Evolutionary conservation across 1,284 basidiomycete species (phyloP).

Genomic region (Hortiboletus rubellus): DNA sequence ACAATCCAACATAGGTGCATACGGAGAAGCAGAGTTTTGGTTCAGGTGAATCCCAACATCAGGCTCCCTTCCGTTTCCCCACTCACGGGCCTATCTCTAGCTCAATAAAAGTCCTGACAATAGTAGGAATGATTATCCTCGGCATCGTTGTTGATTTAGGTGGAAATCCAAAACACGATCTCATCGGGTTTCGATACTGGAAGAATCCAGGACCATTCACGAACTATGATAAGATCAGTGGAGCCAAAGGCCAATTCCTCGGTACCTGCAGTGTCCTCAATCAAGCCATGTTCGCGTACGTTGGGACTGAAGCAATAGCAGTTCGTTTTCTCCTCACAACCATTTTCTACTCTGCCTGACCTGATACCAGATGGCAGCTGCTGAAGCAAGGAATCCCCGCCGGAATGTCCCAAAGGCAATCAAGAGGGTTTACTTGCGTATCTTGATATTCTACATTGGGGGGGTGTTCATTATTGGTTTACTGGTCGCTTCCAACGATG

Average conservation of each 20-base stretch:
- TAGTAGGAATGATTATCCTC: conserved; percentile 45
- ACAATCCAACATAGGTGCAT: conserved; percentile 34
- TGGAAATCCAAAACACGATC: conserved; percentile 40
- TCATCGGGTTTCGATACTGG: conserved; percentile 49
- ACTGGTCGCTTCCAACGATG: conserved; percentile 45
- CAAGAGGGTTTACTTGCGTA: conserved; percentile 52
- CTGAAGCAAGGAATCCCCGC: conserved; percentile 41
- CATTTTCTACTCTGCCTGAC: not conserved
- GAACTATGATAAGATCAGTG: conserved; percentile 30
- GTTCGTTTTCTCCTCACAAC: conserved; percentile 14
- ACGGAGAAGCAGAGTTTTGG: conserved; percentile 57
- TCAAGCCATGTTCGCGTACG: conserved; percentile 49
- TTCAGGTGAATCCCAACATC: conserved; percentile 30
- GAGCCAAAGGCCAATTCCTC: conserved; percentile 42
- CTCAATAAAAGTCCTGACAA: conserved; percentile 45
- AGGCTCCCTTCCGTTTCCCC: not conserved
- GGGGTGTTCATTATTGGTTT: conserved; percentile 51
- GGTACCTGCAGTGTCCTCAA: conserved; percentile 48
- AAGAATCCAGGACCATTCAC: conserved; percentile 44
- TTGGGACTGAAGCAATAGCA: conserved; percentile 61
- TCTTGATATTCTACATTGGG: conserved; percentile 52
- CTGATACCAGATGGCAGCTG: conserved; percentile 45
- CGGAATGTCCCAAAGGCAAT: conserved; percentile 43
- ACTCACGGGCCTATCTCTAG: conserved; percentile 18
- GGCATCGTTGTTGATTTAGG: conserved; percentile 47